A percentile compares a stretch with the other conserved stretches of the same genome.
These are phyloP conservation scores for Diutina scorzettiae DNA, from an alignment of 1,139 yeast species.

Conservation along the genomic window DNA sequence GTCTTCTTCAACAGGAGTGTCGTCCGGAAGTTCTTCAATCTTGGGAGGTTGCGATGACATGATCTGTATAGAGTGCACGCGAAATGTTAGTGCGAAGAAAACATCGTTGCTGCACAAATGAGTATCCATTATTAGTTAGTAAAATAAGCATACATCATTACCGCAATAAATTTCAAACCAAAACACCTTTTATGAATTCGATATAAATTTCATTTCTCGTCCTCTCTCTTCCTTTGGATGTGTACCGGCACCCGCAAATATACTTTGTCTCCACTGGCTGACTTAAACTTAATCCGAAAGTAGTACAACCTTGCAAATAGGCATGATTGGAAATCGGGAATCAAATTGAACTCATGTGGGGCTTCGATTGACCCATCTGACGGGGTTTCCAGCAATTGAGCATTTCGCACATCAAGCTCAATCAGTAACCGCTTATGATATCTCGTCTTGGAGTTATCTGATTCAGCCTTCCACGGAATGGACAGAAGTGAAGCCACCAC, in stretches of 20 bases:
- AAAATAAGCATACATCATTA: too few species aligned
- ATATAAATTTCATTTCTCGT: too few species aligned
- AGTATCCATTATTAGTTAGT: too few species aligned
- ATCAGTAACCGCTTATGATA: not conserved
- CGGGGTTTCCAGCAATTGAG: not conserved
- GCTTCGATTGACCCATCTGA: not conserved
- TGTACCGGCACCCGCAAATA: slow-evolving; percentile 22
- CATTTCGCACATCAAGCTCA: not conserved
- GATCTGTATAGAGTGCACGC: too few species aligned
- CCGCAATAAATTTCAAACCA: too few species aligned
- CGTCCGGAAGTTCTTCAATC: slow-evolving; percentile 3
- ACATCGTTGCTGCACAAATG: too few species aligned
- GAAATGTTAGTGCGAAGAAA: too few species aligned
- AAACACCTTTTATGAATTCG: too few species aligned
- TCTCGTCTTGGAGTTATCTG: not conserved
- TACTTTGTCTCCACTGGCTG: slow-evolving; percentile 18
- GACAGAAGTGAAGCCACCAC: not conserved
- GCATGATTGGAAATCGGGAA: slow-evolving; percentile 31
- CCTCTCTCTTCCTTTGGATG: not conserved
- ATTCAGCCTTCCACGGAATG: not conserved
- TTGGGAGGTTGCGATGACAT: slow-evolving; percentile 5
- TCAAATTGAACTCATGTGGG: slow-evolving; percentile 15
- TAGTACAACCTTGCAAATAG: slow-evolving; percentile 24
- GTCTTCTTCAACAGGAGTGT: not conserved
- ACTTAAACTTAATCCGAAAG: slow-evolving; percentile 18